Conservation (phyloP, 2,329 filamentous ascomycete species). For the Grosmannia penicillata region DNA sequence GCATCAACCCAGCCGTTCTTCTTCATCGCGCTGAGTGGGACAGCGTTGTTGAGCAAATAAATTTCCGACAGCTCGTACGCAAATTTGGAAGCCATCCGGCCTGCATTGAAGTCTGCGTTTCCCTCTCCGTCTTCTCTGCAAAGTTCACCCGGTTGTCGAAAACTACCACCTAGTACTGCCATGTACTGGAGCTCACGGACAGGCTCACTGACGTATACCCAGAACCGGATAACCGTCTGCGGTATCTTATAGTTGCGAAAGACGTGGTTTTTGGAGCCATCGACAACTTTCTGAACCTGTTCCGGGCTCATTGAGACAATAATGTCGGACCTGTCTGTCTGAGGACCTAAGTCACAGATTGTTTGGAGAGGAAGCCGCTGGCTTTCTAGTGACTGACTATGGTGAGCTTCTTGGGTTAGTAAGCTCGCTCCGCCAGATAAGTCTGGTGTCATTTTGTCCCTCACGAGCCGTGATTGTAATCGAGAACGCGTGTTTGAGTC, state of each 20-base stretch:
- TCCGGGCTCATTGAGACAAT: conserved; percentile 34
- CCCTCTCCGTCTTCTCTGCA: conserved; percentile 27
- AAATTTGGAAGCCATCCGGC: conserved; percentile 20
- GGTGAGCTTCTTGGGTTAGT: not conserved
- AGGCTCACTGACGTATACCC: conserved; percentile 40
- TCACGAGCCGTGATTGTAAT: too few relatives aligned
- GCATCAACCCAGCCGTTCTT: conserved; percentile 37
- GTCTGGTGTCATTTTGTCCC: too few relatives aligned
- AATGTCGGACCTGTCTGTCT: conserved; percentile 36
- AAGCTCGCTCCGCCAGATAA: too few relatives aligned
- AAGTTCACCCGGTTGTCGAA: conserved; percentile 30
- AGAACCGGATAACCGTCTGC: conserved; percentile 39
- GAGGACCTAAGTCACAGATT: conserved; percentile 31
- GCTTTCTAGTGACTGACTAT: conserved; percentile 24
- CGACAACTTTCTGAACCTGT: conserved; percentile 31
- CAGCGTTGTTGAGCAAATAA: conserved; percentile 47
- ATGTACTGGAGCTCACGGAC: conserved; percentile 40
- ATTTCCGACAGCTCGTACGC: conserved; percentile 41
- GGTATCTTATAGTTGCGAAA: conserved; percentile 42
- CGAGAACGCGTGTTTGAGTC: too few relatives aligned
- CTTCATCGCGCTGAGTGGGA: conserved; percentile 34
- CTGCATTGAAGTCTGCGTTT: conserved; percentile 35
- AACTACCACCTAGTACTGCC: conserved; percentile 34
- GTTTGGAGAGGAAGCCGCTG: conserved; percentile 36
- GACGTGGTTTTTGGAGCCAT: conserved; percentile 37